phyloP scores from a whole-genome alignment of 2,329 filamentous ascomycete genomes.

The Pseudocercospora pini-densiflorae region DNA sequence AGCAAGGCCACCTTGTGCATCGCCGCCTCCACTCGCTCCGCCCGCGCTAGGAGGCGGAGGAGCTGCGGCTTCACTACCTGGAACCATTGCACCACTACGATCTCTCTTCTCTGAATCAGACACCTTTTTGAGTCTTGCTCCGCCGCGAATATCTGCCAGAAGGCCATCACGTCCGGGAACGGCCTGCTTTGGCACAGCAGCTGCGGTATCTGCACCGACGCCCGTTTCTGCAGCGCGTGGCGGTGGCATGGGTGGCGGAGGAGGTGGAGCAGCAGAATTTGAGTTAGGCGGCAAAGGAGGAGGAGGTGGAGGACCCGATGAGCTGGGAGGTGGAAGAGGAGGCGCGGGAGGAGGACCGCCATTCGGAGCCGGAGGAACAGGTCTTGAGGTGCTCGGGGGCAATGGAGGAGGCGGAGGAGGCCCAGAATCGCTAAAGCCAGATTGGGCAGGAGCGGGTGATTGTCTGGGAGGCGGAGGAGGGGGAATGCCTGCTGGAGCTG shows the following conservation, averaged over 20 bases:
- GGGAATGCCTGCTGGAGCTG: slow-evolving; percentile 39
- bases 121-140: slow-evolving; percentile 72
- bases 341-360: slow-evolving; percentile 47
- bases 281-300: slow-evolving; percentile 45
- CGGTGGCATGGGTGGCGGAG: slow-evolving; percentile 46
- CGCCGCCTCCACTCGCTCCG: slow-evolving; percentile 57
- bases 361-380: slow-evolving; percentile 36
- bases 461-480: slow-evolving; percentile 61
- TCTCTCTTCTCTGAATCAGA: slow-evolving; percentile 72
- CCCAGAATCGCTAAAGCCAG: slow-evolving; percentile 41
- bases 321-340: slow-evolving; percentile 46
- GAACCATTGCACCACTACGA: slow-evolving; percentile 67
- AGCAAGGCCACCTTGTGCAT: slow-evolving; percentile 52
- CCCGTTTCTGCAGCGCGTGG: slow-evolving; percentile 56
- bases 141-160: slow-evolving; percentile 73
- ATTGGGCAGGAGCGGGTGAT: slow-evolving; percentile 56
- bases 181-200: slow-evolving; percentile 22
- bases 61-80: slow-evolving; percentile 58
- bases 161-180: slow-evolving; percentile 60
- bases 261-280: slow-evolving; percentile 47
- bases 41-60: slow-evolving; percentile 59
- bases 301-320: slow-evolving; percentile 46
- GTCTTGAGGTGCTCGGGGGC: slow-evolving; percentile 36
- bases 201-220: slow-evolving; percentile 47
- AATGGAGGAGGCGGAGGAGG: slow-evolving; percentile 41